phyloP scores from a whole-genome alignment of 2,329 filamentous ascomycete genomes.

The Monosporascus ibericus region DNA sequence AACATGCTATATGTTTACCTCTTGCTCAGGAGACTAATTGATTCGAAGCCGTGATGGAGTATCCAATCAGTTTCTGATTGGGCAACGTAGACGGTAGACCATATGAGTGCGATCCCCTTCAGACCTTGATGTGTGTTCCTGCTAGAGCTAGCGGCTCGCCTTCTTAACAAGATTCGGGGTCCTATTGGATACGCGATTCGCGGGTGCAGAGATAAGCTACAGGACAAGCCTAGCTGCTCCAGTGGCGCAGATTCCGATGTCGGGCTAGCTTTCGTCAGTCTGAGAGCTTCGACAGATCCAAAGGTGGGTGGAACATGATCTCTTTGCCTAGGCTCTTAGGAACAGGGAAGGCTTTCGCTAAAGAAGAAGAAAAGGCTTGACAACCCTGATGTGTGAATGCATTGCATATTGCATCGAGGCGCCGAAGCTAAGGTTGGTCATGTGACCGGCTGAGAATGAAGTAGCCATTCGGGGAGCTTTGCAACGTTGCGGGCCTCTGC shows the following conservation, averaged over 20 bases:
- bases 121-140: neutral
- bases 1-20: constrained; percentile 6
- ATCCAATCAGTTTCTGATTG: neutral
- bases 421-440: neutral
- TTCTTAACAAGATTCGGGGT: neutral
- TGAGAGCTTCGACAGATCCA: neutral
- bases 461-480: neutral
- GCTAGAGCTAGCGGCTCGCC: neutral
- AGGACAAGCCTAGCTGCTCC: too few species aligned
- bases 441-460: neutral
- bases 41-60: neutral
- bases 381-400: neutral
- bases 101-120: neutral
- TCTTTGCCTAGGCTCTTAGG: neutral
- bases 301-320: neutral
- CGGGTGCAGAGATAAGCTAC: too few species aligned
- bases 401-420: neutral
- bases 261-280: too few species aligned
- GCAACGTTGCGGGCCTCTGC: neutral
- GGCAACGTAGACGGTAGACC: neutral
- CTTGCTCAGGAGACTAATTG: neutral
- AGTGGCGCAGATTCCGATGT: too few species aligned
- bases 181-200: too few species aligned
- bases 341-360: neutral
- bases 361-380: neutral